Evolutionary conservation across 176 grass and related monocot genomes (phyloP).

Genomic region (Zea luxurians): DNA sequence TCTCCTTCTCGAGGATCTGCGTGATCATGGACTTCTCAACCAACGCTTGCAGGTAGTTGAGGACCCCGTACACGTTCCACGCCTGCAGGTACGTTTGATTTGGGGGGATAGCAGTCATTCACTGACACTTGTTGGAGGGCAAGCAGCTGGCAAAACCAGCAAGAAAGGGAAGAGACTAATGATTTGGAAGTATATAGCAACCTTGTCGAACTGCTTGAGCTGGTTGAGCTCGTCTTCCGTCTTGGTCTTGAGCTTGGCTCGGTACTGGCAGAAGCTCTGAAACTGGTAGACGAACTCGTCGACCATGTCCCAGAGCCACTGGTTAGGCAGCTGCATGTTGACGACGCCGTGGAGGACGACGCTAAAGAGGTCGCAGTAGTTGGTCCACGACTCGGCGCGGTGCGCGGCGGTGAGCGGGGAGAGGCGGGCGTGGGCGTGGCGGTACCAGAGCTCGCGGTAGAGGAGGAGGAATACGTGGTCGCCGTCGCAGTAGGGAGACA

Average conservation of each 20-base stretch:
- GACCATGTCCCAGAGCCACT: conserved; percentile 99
- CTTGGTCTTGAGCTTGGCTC: conserved; percentile 87
- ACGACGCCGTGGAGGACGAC: conserved; percentile 93
- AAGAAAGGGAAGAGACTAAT: background rate
- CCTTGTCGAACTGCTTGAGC: conserved; percentile 84
- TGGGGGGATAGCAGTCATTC: background rate
- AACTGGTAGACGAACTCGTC: conserved; percentile 99
- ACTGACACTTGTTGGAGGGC: background rate
- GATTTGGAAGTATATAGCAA: background rate
- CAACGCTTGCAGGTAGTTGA: conserved; percentile 96
- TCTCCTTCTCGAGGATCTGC: conserved; percentile 90
- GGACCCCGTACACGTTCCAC: conserved; percentile 93
- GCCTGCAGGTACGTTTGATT: conserved; percentile 44
- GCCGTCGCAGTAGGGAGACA: conserved; percentile 80
- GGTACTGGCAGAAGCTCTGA: conserved; percentile 95
- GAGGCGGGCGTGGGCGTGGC: conserved; percentile 84
- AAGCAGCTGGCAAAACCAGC: background rate
- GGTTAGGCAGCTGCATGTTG: conserved; percentile 99
- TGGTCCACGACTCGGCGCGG: conserved; percentile 88
- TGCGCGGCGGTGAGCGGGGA: conserved; percentile 59
- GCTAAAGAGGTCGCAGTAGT: conserved; percentile 93
- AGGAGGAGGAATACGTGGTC: conserved; percentile 97
- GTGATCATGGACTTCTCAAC: conserved; percentile 94
- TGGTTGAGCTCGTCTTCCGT: conserved; percentile 80
- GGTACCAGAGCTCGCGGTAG: conserved; percentile 97